Evolutionary conservation across 1,284 basidiomycete species (phyloP).

Genomic region (Austropuccinia psidii): DNA sequence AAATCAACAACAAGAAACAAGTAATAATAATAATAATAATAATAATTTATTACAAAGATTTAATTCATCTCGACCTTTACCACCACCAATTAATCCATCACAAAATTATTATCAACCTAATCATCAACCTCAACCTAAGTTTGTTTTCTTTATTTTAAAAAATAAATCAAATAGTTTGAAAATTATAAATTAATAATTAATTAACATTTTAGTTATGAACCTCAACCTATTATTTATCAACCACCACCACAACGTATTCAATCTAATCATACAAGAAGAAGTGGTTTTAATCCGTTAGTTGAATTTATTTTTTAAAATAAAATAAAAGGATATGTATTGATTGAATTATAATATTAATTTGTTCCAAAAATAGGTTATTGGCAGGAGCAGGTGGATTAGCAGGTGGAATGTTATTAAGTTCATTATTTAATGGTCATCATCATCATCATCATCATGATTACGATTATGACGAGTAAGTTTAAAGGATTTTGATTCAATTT

Average conservation of each 20-base stretch:
- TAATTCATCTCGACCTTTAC: neutral
- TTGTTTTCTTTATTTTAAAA: too few relatives aligned
- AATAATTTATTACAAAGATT: neutral
- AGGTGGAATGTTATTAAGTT: constrained; percentile 26
- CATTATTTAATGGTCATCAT: constrained; percentile 23
- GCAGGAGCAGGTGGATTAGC: constrained; percentile 18
- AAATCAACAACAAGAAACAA: neutral
- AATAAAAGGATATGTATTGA: too few relatives aligned
- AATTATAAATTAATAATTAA: neutral
- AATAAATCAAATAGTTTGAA: neutral
- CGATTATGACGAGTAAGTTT: constrained; percentile 8
- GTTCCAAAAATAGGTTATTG: neutral
- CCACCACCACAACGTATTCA: too few relatives aligned
- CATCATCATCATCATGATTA: neutral
- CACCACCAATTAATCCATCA: neutral
- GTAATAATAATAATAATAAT: neutral
- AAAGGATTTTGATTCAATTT: neutral
- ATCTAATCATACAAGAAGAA: too few relatives aligned
- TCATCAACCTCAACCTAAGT: neutral
- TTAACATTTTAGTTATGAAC: neutral
- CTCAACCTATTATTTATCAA: neutral
- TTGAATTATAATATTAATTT: neutral
- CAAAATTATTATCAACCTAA: too few relatives aligned
- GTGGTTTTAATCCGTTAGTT: neutral
- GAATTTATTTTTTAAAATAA: too few relatives aligned